These are phyloP conservation scores for Pigoraptor vietnamica DNA, from an alignment of 78 protist genomes.

Conservation along the genomic window DNA sequence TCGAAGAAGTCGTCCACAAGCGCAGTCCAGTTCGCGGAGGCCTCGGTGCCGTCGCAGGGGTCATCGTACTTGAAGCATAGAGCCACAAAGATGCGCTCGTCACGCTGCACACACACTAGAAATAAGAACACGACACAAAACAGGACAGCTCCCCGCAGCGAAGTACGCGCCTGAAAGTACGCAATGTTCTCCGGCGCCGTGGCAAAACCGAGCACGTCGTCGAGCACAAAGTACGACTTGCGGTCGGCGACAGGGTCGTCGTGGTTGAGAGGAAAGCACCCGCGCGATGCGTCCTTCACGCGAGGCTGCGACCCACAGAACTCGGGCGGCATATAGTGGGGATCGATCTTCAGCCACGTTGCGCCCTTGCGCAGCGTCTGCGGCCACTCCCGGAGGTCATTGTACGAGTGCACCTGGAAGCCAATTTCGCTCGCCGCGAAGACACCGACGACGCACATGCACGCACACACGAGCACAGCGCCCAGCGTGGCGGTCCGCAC, in stretches of 20 bases:
- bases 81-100: background rate
- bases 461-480: background rate
- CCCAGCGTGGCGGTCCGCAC: no score
- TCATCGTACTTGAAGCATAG: background rate
- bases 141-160: no score
- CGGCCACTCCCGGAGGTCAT: slow-evolving; percentile 12
- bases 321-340: background rate
- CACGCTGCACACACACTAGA: no score
- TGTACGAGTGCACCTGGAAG: slow-evolving; percentile 1
- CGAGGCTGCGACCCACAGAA: background rate
- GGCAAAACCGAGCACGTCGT: background rate
- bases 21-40: background rate
- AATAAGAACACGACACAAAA: no score
- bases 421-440: background rate
- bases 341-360: background rate
- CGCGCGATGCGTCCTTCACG: background rate
- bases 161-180: background rate
- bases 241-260: background rate
- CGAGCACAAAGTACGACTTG: background rate
- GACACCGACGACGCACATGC: background rate
- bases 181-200: background rate
- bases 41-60: background rate
- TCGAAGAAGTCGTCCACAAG: background rate
- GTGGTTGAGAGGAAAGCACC: slow-evolving; percentile 10
- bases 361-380: background rate